Percentiles rank a stretch among this genome's conserved stretches.
These are phyloP conservation scores for Apium graveolens DNA, from an alignment of 129 eudicot genomes.

Conservation along the genomic window DNA sequence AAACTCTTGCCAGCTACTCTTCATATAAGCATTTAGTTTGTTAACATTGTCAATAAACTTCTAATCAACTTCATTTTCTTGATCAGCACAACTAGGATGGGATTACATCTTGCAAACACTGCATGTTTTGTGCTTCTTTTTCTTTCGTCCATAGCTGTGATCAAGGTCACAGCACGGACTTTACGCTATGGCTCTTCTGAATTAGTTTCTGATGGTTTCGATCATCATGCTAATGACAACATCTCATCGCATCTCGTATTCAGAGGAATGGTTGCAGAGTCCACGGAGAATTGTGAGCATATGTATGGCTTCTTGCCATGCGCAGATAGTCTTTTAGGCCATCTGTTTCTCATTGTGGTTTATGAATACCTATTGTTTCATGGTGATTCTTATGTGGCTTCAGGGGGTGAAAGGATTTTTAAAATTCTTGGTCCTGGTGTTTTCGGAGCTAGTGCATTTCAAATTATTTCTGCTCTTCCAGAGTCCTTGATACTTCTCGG, in stretches of 20 bases:
- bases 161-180: constrained; percentile 26
- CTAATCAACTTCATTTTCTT: neutral
- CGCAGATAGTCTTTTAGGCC: constrained; percentile 44
- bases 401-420: constrained; percentile 66
- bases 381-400: constrained; percentile 55
- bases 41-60: neutral
- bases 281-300: constrained; percentile 46
- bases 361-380: constrained; percentile 58
- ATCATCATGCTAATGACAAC: constrained; percentile 16
- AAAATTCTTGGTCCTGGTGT: constrained; percentile 86
- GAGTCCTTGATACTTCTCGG: constrained; percentile 72
- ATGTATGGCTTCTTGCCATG: constrained; percentile 87
- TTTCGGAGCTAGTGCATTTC: constrained; percentile 79
- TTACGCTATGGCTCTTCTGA: constrained; percentile 13
- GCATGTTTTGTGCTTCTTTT: constrained; percentile 7
- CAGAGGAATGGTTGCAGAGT: constrained; percentile 18
- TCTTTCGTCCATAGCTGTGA: constrained; percentile 16
- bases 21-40: neutral
- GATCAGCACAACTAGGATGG: constrained; percentile 9
- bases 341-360: constrained; percentile 55
- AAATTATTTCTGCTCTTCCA: constrained; percentile 59
- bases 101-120: neutral
- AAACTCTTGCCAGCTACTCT: neutral
- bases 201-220: constrained; percentile 38
- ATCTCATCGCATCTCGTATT: constrained; percentile 22